Conservation (phyloP, 768 basidiomycete genomes). For the Dioszegia aurantiaca region DNA sequence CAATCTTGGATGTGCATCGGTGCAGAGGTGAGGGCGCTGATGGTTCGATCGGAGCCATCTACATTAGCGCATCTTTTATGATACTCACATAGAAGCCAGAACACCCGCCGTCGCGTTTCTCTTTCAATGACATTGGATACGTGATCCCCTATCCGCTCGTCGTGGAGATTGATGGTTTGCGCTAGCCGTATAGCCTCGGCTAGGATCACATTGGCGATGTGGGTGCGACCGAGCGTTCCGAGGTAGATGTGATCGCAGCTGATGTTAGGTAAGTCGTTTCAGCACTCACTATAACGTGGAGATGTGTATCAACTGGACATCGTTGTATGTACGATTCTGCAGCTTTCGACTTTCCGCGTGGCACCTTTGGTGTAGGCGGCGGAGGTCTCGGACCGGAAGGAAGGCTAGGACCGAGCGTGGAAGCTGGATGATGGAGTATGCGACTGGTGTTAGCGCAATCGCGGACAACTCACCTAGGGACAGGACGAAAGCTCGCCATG, state of each 20-base stretch:
- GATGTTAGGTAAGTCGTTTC: not conserved
- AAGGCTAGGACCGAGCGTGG: conserved; percentile 28
- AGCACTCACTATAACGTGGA: conserved; percentile 28
- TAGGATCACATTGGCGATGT: conserved; percentile 24
- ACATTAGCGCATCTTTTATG: not conserved
- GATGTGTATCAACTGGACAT: conserved; percentile 21
- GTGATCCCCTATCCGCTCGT: conserved; percentile 21
- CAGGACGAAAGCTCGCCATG: conserved; percentile 30
- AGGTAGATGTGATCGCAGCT: conserved; percentile 39
- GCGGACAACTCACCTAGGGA: conserved; percentile 24
- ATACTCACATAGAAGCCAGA: conserved; percentile 36
- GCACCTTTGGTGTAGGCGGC: conserved; percentile 28
- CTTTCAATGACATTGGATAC: conserved; percentile 21
- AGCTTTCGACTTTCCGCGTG: conserved; percentile 20
- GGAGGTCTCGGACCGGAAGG: conserved; percentile 22
- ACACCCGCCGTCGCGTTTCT: conserved; percentile 32
- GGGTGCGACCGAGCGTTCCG: conserved; percentile 26
- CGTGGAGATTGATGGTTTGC: conserved; percentile 27
- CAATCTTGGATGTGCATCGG: conserved; percentile 28
- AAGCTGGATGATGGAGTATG: conserved; percentile 35
- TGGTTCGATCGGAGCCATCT: conserved; percentile 38
- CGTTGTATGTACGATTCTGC: conserved; percentile 18
- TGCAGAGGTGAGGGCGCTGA: conserved; percentile 24
- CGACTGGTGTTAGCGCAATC: conserved; percentile 18
- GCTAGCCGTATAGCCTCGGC: conserved; percentile 32